Evolutionary conservation across 164 flowering plant species (phyloP).

Genomic region (Magnolia changhungtana): DNA sequence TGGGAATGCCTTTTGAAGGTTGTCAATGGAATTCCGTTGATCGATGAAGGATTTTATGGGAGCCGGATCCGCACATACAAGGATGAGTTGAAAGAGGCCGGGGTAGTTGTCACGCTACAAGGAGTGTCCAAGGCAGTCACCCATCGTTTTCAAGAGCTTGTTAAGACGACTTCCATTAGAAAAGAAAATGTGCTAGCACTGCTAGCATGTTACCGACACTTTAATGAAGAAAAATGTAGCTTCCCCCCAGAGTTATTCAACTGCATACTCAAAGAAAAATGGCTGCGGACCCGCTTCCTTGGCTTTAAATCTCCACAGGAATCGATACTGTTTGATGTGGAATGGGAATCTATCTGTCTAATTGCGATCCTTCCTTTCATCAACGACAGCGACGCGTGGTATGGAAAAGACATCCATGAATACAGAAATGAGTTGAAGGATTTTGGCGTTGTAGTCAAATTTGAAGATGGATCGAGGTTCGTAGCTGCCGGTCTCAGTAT

Average conservation of each 20-base stretch:
- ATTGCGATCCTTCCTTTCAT: constrained; percentile 27
- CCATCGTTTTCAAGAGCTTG: constrained; percentile 29
- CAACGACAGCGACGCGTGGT: constrained; percentile 11
- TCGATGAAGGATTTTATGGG: constrained; percentile 42
- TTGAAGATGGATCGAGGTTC: constrained; percentile 19
- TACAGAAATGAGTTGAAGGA: constrained; percentile 21
- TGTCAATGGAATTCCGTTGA: constrained; percentile 36
- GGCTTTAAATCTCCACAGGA: constrained; percentile 39
- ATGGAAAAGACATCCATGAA: constrained; percentile 16
- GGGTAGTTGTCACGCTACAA: constrained; percentile 47
- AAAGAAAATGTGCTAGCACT: constrained; percentile 36
- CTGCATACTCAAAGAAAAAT: constrained; percentile 35
- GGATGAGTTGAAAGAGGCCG: constrained; percentile 32
- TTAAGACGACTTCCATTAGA: constrained; percentile 21
- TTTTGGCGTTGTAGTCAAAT: constrained; percentile 23
- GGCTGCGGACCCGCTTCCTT: constrained; percentile 58
- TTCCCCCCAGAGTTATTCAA: constrained; percentile 32
- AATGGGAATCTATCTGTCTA: constrained; percentile 21
- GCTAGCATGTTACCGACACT: constrained; percentile 38
- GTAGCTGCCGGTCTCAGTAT: constrained; percentile 17
- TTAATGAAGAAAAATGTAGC: constrained; percentile 9
- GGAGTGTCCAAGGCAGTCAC: constrained; percentile 43
- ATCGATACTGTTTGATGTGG: constrained; percentile 35
- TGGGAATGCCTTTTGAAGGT: constrained; percentile 59
- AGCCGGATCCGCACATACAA: constrained; percentile 19